Evolutionary conservation across 2,329 filamentous ascomycete species (phyloP).

Genomic region (Beauveria asiatica): DNA sequence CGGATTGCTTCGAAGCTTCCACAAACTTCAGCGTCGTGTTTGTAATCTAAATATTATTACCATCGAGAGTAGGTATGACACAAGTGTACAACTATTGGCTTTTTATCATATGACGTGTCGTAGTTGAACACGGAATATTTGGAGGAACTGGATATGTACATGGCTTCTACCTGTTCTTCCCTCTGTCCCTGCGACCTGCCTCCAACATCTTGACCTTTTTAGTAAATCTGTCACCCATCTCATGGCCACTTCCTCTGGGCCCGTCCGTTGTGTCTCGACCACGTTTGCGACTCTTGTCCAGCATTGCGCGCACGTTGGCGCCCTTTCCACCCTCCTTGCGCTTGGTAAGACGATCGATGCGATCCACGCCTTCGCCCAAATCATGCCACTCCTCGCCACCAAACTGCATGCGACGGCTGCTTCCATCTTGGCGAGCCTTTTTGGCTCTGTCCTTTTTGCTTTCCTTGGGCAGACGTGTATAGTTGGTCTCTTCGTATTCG

Average conservation of each 20-base stretch:
- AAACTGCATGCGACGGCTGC: slow-evolving; percentile 54
- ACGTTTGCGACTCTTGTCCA: slow-evolving; percentile 84
- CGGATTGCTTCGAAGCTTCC: slow-evolving; percentile 1
- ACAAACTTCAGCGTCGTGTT: not conserved
- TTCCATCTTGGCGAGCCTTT: slow-evolving; percentile 44
- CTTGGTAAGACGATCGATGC: slow-evolving; percentile 76
- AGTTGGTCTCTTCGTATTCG: slow-evolving; percentile 88
- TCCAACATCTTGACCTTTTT: slow-evolving; percentile 56
- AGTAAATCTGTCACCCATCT: slow-evolving; percentile 67
- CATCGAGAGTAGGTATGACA: not conserved
- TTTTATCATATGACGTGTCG: not conserved
- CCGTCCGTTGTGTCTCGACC: slow-evolving; percentile 60
- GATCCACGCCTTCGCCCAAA: slow-evolving; percentile 74
- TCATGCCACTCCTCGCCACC: slow-evolving; percentile 92
- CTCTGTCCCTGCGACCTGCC: slow-evolving; percentile 35
- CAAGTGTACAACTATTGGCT: not conserved
- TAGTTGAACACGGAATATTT: not conserved
- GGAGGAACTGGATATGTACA: not conserved
- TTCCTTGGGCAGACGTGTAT: slow-evolving; percentile 74
- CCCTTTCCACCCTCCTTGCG: slow-evolving; percentile 50
- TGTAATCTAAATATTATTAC: not conserved
- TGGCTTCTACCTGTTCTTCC: slow-evolving; percentile 30
- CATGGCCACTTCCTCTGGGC: slow-evolving; percentile 54
- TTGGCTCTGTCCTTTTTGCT: slow-evolving; percentile 79
- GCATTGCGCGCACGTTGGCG: slow-evolving; percentile 48